Conservation (phyloP, 2,329 filamentous ascomycete species). For the Eutypella sp. region DNA sequence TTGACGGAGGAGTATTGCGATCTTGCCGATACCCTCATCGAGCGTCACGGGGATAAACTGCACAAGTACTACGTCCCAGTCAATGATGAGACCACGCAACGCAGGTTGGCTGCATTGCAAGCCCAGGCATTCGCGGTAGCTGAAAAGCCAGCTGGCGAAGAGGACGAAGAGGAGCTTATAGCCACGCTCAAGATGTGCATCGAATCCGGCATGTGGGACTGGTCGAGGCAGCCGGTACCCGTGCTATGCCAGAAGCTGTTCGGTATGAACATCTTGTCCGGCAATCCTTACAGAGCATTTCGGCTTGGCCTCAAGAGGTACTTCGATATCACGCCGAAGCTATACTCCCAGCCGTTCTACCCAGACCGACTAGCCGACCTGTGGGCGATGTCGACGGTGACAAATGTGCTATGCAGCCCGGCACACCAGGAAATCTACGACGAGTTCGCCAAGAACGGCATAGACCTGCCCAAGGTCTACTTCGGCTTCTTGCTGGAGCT, state of each 20-base stretch:
- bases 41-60: conserved; percentile 9
- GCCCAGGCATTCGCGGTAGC: conserved; percentile 18
- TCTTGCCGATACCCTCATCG: conserved; percentile 15
- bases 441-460: conserved; percentile 15
- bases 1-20: conserved; percentile 11
- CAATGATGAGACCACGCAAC: conserved; percentile 9
- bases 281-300: conserved; percentile 18
- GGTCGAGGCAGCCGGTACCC: conserved; percentile 21
- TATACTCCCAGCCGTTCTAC: conserved; percentile 18
- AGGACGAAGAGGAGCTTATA: conserved; percentile 13
- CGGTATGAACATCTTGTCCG: conserved; percentile 14
- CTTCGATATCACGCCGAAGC: conserved; percentile 17
- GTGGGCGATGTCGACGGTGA: conserved; percentile 18
- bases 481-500: conserved; percentile 22
- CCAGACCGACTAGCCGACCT: conserved; percentile 17
- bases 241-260: conserved; percentile 19
- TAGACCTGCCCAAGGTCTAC: conserved; percentile 21
- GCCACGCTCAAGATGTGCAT: conserved; percentile 19
- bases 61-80: conserved; percentile 7
- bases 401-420: conserved; percentile 20
- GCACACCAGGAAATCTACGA: conserved; percentile 14
- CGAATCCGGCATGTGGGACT: conserved; percentile 20
- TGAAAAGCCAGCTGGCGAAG: conserved; percentile 3
- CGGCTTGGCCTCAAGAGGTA: conserved; percentile 20
- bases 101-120: conserved; percentile 18